Evolutionary conservation across 1,139 yeast species (phyloP), one percentile per base, ranked within the genome.

Genomic region (Hemisphaericaspora lyxosophila): DNA sequence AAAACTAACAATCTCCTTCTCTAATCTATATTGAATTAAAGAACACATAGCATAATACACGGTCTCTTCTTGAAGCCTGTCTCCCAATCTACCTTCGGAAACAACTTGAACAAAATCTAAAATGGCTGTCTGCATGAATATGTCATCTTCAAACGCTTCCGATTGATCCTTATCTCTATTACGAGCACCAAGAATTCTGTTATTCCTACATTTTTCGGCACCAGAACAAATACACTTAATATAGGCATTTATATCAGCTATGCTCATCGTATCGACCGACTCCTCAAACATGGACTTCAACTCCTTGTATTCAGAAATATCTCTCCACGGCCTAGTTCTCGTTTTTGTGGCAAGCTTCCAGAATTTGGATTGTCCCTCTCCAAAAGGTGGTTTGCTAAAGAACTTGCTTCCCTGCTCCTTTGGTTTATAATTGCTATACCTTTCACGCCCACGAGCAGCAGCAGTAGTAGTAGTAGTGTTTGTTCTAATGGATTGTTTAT

Each of bases 101-200:
- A 70, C 54, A 34, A 57, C 47, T 26, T 67, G 67, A 34, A 62
- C 55, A 31, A 70, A 51, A 28, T 58, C 55, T 40, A 67, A 51
- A n/a, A 67, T 59, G 4, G 72, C 67, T 16, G 53, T 44, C 41
- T 62, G 64, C 43, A 67, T 57, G 35, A 57, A 49, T 17, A 55
- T 45, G 39, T 70, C 73, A 41, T 60, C 64, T 35, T 53, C 44
- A 36, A 57, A 57, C 34, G 55, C 54, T 44, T 49, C 57, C 25
- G 51, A 46, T 46, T 62, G 67, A 48, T 71, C 77, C 38, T 59
- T 62, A 48, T 71, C 76, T 44, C 73, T 51, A 46, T 70, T 69
- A 40, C 60, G 60, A 9, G 53, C 45, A 14, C 60, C 58, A 9
- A 60, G 49, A 41, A 69, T 59, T 42, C 74, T 53, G 28, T 47